A percentile compares a stretch with the other conserved stretches of the same genome.
These are phyloP conservation scores for Musa troglodytarum DNA, from an alignment of 176 grass and related monocot genomes.

Conservation along the genomic window DNA sequence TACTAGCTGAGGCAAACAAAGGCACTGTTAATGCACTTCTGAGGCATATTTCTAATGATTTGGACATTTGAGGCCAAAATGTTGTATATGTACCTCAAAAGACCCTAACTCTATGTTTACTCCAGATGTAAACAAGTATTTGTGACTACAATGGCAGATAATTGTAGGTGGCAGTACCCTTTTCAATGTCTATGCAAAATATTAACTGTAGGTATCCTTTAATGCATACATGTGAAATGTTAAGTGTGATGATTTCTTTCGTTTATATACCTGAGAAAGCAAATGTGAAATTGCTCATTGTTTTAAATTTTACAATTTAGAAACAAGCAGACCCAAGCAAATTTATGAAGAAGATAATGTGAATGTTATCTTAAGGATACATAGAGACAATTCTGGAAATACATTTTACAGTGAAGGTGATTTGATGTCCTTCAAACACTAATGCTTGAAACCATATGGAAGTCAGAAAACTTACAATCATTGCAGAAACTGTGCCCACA, in stretches of 20 bases:
- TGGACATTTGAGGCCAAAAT: too few relatives aligned
- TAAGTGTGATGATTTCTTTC: not conserved
- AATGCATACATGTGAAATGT: not conserved
- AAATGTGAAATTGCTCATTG: not conserved
- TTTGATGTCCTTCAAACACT: not conserved
- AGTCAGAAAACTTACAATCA: slow-evolving; percentile 49
- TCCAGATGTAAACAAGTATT: not conserved
- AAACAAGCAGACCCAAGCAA: too few relatives aligned
- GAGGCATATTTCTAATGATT: too few relatives aligned
- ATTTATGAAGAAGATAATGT: too few relatives aligned
- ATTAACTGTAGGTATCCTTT: not conserved
- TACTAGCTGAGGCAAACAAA: too few relatives aligned
- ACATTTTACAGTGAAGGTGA: not conserved
- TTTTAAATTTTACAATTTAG: too few relatives aligned
- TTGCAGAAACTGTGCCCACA: slow-evolving; percentile 92
- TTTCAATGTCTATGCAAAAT: too few relatives aligned
- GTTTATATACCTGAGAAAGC: not conserved
- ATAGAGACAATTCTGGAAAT: not conserved
- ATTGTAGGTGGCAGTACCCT: too few relatives aligned
- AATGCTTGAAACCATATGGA: not conserved
- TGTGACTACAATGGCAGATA: too few relatives aligned
- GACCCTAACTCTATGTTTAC: not conserved
- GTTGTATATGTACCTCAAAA: too few relatives aligned
- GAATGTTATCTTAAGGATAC: too few relatives aligned
- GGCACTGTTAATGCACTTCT: too few relatives aligned